Conservation (phyloP, 1,139 yeast genomes). For the Pichia cactophila region DNA sequence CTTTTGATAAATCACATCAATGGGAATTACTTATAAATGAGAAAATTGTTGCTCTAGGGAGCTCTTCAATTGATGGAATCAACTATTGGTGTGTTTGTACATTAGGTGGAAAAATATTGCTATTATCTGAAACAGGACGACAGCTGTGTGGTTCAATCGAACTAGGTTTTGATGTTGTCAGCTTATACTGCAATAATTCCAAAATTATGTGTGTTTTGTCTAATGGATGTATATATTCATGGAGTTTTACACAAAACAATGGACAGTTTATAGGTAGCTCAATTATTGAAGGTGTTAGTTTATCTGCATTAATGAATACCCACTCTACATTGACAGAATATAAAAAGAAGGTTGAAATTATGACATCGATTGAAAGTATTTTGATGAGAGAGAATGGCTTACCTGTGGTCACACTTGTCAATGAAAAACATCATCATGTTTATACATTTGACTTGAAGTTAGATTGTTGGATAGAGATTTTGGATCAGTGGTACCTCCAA, state of each 20-base stretch:
- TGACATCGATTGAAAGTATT: conserved; percentile 20
- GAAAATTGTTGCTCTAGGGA: conserved; percentile 20
- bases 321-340: conserved; percentile 23
- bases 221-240: conserved; percentile 41
- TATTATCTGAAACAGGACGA: conserved; percentile 64
- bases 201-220: conserved; percentile 50
- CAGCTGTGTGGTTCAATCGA: conserved; percentile 43
- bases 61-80: conserved; percentile 15
- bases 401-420: conserved; percentile 36
- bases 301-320: conserved; percentile 46
- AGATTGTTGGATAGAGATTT: conserved; percentile 38
- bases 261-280: conserved; percentile 22
- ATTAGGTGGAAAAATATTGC: conserved; percentile 60
- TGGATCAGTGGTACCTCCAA: conserved; percentile 42
- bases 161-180: conserved; percentile 52
- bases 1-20: conserved; percentile 5
- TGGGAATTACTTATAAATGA: conserved; percentile 21
- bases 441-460: conserved; percentile 36
- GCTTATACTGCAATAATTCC: conserved; percentile 42
- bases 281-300: conserved; percentile 36
- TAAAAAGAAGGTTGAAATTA: conserved; percentile 23
- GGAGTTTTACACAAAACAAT: conserved; percentile 30
- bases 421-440: conserved; percentile 22
- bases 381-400: conserved; percentile 30
- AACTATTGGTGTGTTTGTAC: conserved; percentile 53